Evolutionary conservation across 495 filamentous ascomycete genomes (phyloP).

Genomic region (Penicillium cinerascens): DNA sequence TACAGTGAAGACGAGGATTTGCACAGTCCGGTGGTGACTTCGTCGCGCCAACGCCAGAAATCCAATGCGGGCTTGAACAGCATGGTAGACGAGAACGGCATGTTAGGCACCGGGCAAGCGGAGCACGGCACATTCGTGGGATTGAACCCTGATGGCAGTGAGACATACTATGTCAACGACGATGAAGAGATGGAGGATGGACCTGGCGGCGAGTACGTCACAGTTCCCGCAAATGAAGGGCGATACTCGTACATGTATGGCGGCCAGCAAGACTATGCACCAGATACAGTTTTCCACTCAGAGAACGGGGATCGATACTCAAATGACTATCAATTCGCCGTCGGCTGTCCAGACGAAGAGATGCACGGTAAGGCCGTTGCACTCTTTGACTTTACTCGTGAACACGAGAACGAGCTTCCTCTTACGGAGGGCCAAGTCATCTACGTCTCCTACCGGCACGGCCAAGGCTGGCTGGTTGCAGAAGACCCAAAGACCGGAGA

Average conservation of each 20-base stretch:
- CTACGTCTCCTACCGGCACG: conserved; percentile 91
- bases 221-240: conserved; percentile 66
- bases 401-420: conserved; percentile 95
- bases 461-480: conserved; percentile 95
- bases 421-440: conserved; percentile 93
- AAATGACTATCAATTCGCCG: conserved; percentile 89
- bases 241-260: conserved; percentile 50
- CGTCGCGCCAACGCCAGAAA: conserved; percentile 77
- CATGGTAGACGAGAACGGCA: conserved; percentile 15
- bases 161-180: conserved; percentile 74
- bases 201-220: conserved; percentile 75
- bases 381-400: conserved; percentile 87
- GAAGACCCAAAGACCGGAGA: conserved; percentile 91
- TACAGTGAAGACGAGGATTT: conserved; percentile 97
- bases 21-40: conserved; percentile 80
- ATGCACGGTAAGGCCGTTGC: conserved; percentile 97
- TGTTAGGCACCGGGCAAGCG: conserved; percentile 24
- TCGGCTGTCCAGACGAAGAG: conserved; percentile 92
- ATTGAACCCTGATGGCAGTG: conserved; percentile 67
- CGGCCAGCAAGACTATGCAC: conserved; percentile 55
- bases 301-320: conserved; percentile 72
- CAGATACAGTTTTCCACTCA: conserved; percentile 53
- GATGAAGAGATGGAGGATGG: conserved; percentile 58
- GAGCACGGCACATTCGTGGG: conserved; percentile 64
- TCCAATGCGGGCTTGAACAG: conserved; percentile 50